phyloP scores from a whole-genome alignment of 495 filamentous ascomycete species.

The Penicillium canariense region DNA sequence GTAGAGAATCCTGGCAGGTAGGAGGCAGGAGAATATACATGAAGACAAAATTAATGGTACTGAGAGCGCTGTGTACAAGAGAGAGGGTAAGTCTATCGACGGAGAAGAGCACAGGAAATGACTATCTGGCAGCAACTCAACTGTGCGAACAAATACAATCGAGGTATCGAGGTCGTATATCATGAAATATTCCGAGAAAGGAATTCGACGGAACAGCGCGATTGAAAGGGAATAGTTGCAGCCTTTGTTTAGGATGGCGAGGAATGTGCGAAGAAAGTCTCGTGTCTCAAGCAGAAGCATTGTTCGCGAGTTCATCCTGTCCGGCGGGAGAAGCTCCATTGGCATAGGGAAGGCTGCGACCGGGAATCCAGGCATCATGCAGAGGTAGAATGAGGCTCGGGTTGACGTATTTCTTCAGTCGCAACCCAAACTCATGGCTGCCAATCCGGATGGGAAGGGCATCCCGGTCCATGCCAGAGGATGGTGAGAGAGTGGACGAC shows the following conservation, averaged over 20 bases:
- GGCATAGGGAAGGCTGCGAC: slow-evolving; percentile 18
- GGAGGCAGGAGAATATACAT: too few species aligned
- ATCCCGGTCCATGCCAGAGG: slow-evolving; percentile 46
- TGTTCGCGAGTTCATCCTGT: slow-evolving; percentile 21
- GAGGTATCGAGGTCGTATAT: slow-evolving; percentile 29
- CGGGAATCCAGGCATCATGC: slow-evolving; percentile 45
- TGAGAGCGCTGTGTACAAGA: not conserved
- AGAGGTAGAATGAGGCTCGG: slow-evolving; percentile 46
- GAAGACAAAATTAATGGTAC: not conserved
- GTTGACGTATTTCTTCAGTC: slow-evolving; percentile 48
- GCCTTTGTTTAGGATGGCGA: not conserved
- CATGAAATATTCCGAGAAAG: slow-evolving; percentile 8
- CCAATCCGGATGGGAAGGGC: slow-evolving; percentile 40
- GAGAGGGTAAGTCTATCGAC: not conserved
- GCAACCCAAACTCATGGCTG: slow-evolving; percentile 37
- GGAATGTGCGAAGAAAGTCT: not conserved
- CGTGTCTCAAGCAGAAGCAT: not conserved
- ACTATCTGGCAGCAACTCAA: not conserved
- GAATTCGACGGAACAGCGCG: not conserved
- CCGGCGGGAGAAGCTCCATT: slow-evolving; percentile 21
- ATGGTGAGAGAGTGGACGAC: slow-evolving; percentile 40
- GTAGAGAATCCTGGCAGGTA: too few species aligned
- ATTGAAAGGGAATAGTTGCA: not conserved
- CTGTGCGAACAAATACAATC: slow-evolving; percentile 8
- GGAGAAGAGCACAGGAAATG: not conserved